Conservation (phyloP, 352 stramenopile species). For the Phytophthora uliginosa region DNA sequence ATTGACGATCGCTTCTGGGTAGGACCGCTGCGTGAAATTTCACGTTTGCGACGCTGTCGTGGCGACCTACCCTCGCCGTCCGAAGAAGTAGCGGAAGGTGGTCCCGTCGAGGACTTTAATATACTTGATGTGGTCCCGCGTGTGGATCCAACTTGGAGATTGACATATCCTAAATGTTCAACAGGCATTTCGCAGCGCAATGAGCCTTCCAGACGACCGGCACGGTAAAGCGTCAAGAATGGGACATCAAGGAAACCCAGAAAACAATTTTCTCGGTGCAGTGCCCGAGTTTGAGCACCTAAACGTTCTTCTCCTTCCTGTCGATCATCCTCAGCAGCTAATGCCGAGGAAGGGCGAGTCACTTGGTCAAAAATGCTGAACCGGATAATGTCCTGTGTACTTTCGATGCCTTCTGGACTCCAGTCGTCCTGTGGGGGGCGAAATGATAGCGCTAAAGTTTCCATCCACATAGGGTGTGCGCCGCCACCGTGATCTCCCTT, state of each 20-base stretch:
- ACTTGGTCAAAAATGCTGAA: constrained; percentile 94
- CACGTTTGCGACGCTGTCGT: constrained; percentile 21
- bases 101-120: constrained; percentile 9
- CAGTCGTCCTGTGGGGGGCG: constrained; percentile 84
- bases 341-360: constrained; percentile 36
- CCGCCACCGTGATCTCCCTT: constrained; percentile 10
- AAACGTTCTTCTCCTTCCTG: constrained; percentile 31
- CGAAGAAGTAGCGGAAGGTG: constrained; percentile 20
- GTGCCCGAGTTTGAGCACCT: constrained; percentile 40
- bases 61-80: constrained; percentile 24
- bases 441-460: constrained; percentile 93
- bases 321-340: constrained; percentile 41
- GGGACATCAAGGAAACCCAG: constrained; percentile 88
- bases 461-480: constrained; percentile 91
- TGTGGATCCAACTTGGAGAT: constrained; percentile 35
- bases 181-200: constrained; percentile 86
- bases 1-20: constrained; percentile 10
- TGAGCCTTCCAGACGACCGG: constrained; percentile 80
- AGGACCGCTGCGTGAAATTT: constrained; percentile 11
- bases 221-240: constrained; percentile 90
- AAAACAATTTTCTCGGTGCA: constrained; percentile 86
- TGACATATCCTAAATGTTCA: constrained; percentile 89
- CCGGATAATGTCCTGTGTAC: constrained; percentile 80
- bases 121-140: constrained; percentile 11
- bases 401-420: constrained; percentile 74